phyloP scores from a whole-genome alignment of 768 basidiomycete species.

The Saitozyma sp. region DNA sequence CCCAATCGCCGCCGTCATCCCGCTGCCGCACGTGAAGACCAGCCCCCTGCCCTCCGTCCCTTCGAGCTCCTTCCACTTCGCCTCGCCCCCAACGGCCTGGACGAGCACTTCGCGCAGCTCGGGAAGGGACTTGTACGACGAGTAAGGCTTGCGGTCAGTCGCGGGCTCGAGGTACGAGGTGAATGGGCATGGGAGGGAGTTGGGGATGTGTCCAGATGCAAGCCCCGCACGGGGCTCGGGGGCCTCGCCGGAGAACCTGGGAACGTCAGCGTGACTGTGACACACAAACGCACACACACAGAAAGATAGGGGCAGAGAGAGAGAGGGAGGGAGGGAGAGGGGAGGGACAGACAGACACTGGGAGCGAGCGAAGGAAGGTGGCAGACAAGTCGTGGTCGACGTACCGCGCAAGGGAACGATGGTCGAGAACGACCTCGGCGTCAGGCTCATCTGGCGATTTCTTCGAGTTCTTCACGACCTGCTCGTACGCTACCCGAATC shows the following conservation, averaged over 20 bases:
- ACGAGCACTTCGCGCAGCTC: conserved; percentile 66
- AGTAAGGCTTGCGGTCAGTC: conserved; percentile 58
- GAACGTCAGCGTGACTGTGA: conserved; percentile 1
- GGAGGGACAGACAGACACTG: too few species aligned
- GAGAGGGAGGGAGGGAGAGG: too few species aligned
- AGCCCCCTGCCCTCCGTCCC: conserved; percentile 62
- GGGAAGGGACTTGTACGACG: conserved; percentile 60
- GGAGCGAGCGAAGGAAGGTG: neutral
- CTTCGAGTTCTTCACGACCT: conserved; percentile 71
- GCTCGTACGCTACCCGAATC: conserved; percentile 65
- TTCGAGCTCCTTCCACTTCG: conserved; percentile 60
- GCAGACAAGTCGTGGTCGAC: conserved; percentile 22
- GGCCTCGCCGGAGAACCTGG: conserved; percentile 73
- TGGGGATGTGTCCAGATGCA: conserved; percentile 87
- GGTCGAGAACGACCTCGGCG: conserved; percentile 79
- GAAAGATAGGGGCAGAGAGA: too few species aligned
- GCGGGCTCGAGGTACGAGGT: conserved; percentile 64
- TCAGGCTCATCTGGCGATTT: conserved; percentile 54
- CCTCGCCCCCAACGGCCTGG: conserved; percentile 63
- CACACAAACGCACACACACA: too few species aligned
- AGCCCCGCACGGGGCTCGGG: conserved; percentile 88
- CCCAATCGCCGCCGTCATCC: conserved; percentile 94
- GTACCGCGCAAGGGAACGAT: conserved; percentile 77
- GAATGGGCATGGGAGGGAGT: conserved; percentile 83
- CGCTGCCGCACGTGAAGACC: conserved; percentile 84